Base-by-base conservation (phyloP, 1,284 basidiomycete genomes). In the Austropuccinia psidii region DNA sequence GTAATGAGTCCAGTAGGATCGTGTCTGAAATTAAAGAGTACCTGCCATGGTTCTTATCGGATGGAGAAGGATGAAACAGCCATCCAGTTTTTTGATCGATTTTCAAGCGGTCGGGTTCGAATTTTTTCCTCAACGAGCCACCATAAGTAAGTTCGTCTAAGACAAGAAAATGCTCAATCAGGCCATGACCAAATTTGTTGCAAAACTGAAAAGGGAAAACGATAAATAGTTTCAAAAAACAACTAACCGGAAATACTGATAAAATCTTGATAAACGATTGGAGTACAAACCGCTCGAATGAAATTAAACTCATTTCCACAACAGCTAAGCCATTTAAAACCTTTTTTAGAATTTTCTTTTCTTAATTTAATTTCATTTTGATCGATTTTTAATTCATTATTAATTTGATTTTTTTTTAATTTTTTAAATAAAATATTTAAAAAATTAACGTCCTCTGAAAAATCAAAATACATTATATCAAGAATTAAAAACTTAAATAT, bases 41-140 rank as follows among this genome's bases (percentile, higher is more conserved):
- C 0, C 72, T 64, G 7, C 79, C 79, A 49, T 78, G 77, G 45
- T 49, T 60, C 27, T 8, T 65, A 24, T 7, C 57, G 8, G 58
- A 29, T 0, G 80, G 80, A 0, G 79, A 80, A 0, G 80, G 80
- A 66, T 81, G 80, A 47, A 79, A 81, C 1, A 81, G 76, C 50
- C 80, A 80, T 5, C 80, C 80, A 6, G 77, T 77, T 2, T 35
- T 27, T 1, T 74, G 60, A 70, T 80, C 79, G 19, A 78, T 76
- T 15, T 75, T 68, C 6, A 80, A 74, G 4, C 65, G 15, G 1
- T 76, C 58, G 0, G 80, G 79, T 4, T 75, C 64, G 54, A 81
- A 81, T 1, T 70, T 65, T 7, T 57, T 69, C 2, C 61, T 31
- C 1, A 79, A 50, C 2, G 69, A 75, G 0, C 80, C 79, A 1